Evolutionary conservation across 2,329 filamentous ascomycete genomes (phyloP), one percentile per base, ranked within the genome.

Genomic region (Diplodia seriata): DNA sequence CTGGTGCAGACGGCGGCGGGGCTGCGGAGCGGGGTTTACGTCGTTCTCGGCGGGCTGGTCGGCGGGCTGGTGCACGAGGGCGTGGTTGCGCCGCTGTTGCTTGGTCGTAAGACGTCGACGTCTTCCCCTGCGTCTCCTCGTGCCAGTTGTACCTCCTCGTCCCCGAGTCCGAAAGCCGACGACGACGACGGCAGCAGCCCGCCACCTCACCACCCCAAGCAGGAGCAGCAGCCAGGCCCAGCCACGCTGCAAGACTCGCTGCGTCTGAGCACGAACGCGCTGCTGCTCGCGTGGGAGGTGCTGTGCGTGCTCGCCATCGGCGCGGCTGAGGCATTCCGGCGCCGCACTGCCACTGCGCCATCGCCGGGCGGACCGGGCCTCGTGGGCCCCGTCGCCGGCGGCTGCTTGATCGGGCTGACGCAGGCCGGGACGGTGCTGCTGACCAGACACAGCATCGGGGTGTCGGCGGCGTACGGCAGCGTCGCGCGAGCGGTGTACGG

Each of bases 381-480:
- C 51, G 75, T 85, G 6, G 78, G 82, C 1, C 84, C 86, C 0
- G 76, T 85, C 0, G n/a, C 80, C 3, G 87, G 88, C 29, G 89
- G 89, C 1, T 72, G 89, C 29, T 74, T 86, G 67, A 86, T 91
- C 68, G 87, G 86, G 1, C 73, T 80, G 1, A 83, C 87, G 0
- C 89, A 91, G 76, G 77, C 86, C 8, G 75, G 85, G 4, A 89
- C 87, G 0, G 75, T 90, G 0, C 68, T 86, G 12, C 72, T 84
- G 40, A 84, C 87, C 29, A 81, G 81, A 26, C 79, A 82, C 50
- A 81, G 89, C 68, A 75, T 91, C 3, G 89, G 89, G 6, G 85
- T 88, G 2, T 90, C 88, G 2, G 81, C 81, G 1, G 85, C 85
- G 0, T 91, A 87, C 71, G 87, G 90, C 72, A 87, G 90, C 72